Evolutionary conservation across 2,329 filamentous ascomycete species (phyloP).

Genomic region (Fusarium chaquense): DNA sequence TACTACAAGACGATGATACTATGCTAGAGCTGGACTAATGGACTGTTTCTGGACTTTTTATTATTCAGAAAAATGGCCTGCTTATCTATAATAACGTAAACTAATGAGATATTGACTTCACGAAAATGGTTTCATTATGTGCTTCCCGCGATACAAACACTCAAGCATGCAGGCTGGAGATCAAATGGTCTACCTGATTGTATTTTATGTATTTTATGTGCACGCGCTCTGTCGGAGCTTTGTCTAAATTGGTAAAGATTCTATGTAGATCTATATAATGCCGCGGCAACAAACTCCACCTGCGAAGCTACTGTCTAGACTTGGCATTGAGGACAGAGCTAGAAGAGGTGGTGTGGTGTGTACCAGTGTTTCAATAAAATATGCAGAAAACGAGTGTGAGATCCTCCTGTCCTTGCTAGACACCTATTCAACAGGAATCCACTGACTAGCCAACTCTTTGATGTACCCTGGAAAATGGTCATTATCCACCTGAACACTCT

Average conservation of each 20-base stretch:
- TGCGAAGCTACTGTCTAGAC: not conserved
- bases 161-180: not conserved
- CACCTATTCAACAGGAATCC: slow-evolving; percentile 24
- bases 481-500: slow-evolving; percentile 18
- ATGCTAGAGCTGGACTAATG: not conserved
- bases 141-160: not conserved
- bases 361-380: not conserved
- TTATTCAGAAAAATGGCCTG: not conserved
- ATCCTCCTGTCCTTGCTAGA: not conserved
- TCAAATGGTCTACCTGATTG: not conserved
- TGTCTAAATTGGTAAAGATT: not conserved
- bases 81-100: not conserved
- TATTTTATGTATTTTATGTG: not conserved
- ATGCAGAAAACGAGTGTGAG: not conserved
- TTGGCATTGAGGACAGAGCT: not conserved
- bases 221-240: not conserved
- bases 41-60: not conserved
- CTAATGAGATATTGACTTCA: slow-evolving; percentile 11
- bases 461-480: slow-evolving; percentile 22
- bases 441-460: slow-evolving; percentile 25
- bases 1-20: not conserved
- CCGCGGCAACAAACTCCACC: too few species aligned
- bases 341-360: not conserved
- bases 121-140: not conserved
- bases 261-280: not conserved